A percentile compares a stretch with the other conserved stretches of the same genome.
Conservation (phyloP, 108 stramenopile species). For the Phaeodactylum tricornutum region DNA sequence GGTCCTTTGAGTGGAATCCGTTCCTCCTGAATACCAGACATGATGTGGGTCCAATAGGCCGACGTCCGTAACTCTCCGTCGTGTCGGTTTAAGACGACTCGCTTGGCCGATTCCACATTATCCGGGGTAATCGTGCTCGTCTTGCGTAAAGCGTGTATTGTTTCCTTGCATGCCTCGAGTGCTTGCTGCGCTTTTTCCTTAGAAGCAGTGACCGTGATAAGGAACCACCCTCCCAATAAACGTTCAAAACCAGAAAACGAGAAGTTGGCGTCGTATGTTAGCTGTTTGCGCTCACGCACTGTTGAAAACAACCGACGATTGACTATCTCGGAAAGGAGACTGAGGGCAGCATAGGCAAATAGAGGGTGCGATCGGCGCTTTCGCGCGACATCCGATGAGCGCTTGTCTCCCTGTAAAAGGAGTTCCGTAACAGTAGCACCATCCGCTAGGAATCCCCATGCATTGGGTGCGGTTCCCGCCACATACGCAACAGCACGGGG, state of each 20-base stretch:
- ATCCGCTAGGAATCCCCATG: conserved; percentile 83
- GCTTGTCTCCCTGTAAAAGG: conserved; percentile 48
- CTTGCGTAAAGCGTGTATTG: conserved; percentile 59
- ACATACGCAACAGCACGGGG: conserved; percentile 95
- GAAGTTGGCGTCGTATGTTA: conserved; percentile 97
- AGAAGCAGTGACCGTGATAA: conserved; percentile 91
- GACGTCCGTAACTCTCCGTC: conserved; percentile 84
- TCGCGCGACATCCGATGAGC: conserved; percentile 71
- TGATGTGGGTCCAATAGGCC: conserved; percentile 83
- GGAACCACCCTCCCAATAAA: conserved; percentile 91
- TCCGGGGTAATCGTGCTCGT: conserved; percentile 73
- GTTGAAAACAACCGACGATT: conserved; percentile 91
- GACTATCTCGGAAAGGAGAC: conserved; percentile 77
- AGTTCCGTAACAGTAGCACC: conserved; percentile 64
- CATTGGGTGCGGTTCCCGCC: conserved; percentile 87
- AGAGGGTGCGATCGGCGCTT: conserved; percentile 79
- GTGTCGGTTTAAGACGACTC: conserved; percentile 90
- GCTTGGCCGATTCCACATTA: conserved; percentile 92
- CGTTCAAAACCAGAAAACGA: conserved; percentile 86
- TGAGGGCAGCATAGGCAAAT: conserved; percentile 79
- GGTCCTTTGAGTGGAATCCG: conserved; percentile 87
- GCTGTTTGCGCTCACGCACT: conserved; percentile 90
- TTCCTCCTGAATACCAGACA: conserved; percentile 93
- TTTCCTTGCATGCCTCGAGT: conserved; percentile 92
- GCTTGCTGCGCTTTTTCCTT: conserved; percentile 91